Evolutionary conservation across 805 yeast genomes (phyloP).

Genomic region (Priceomyces haplophilus): DNA sequence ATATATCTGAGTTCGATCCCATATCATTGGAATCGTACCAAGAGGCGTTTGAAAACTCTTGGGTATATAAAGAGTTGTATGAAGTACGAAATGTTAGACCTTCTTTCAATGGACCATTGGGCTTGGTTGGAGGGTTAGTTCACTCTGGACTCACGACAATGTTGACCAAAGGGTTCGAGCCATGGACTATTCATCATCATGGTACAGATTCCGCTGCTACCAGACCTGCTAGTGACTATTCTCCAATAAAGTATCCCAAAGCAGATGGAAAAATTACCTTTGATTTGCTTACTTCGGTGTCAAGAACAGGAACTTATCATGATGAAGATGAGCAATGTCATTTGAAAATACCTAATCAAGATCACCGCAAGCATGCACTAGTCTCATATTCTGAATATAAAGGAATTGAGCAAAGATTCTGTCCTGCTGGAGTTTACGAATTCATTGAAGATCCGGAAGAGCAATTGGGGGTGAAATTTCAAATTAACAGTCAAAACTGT

Average conservation of each 20-base stretch:
- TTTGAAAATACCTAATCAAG: conserved; percentile 61
- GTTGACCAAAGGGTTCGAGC: conserved; percentile 73
- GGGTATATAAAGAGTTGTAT: conserved; percentile 82
- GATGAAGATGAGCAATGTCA: conserved; percentile 93
- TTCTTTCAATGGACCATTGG: conserved; percentile 75
- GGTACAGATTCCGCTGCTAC: conserved; percentile 75
- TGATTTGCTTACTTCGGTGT: conserved; percentile 90
- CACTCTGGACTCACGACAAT: conserved; percentile 83
- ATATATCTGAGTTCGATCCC: conserved; percentile 31
- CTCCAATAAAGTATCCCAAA: conserved; percentile 85
- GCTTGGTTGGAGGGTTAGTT: conserved; percentile 74
- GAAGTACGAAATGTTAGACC: conserved; percentile 92
- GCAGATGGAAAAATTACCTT: conserved; percentile 93
- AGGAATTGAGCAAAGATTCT: conserved; percentile 89
- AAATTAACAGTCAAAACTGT: conserved; percentile 94
- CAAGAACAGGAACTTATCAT: conserved; percentile 94
- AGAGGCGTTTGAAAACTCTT: conserved; percentile 63
- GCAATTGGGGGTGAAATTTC: conserved; percentile 71
- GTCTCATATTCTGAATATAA: conserved; percentile 68
- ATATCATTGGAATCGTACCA: conserved; percentile 61
- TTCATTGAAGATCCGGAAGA: conserved; percentile 67
- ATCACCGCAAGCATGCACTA: conserved; percentile 62
- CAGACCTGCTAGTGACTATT: conserved; percentile 58
- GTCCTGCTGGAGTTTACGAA: conserved; percentile 99
- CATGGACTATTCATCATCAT: conserved; percentile 78